These are phyloP conservation scores for Grammothele lineata DNA, from an alignment of 768 basidiomycete genomes.

Conservation along the genomic window DNA sequence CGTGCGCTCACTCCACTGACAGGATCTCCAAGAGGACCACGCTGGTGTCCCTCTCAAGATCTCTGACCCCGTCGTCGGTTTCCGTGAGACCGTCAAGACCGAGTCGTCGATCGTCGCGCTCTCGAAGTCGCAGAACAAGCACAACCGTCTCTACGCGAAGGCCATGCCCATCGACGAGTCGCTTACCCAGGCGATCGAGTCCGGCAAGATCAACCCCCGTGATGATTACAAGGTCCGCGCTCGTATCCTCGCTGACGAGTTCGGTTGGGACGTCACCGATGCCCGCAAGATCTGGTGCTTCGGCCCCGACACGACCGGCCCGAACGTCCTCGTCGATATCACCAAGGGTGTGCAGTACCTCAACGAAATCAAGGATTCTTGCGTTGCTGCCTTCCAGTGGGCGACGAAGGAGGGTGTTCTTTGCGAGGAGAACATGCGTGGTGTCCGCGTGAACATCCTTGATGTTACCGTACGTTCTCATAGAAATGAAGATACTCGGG, in stretches of 20 bases:
- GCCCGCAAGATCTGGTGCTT: conserved; percentile 99
- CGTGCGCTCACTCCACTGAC: conserved; percentile 1
- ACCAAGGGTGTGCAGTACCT: conserved; percentile 99
- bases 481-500: too few species aligned
- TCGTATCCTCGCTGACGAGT: conserved; percentile 92
- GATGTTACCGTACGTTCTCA: conserved; percentile 83
- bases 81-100: conserved; percentile 95
- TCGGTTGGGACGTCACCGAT: conserved; percentile 98
- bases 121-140: conserved; percentile 99
- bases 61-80: conserved; percentile 96
- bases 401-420: conserved; percentile 97
- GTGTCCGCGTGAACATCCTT: conserved; percentile 91
- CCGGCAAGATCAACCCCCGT: conserved; percentile 78
- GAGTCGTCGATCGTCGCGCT: conserved; percentile 95
- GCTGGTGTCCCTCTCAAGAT: conserved; percentile 99
- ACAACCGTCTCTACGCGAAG: conserved; percentile 96
- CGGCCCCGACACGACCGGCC: conserved; percentile 96
- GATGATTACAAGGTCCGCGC: conserved; percentile 98
- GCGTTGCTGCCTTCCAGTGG: conserved; percentile 99
- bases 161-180: conserved; percentile 93
- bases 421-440: conserved; percentile 98
- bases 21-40: conserved; percentile 99
- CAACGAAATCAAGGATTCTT: conserved; percentile 99
- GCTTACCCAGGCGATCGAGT: conserved; percentile 88
- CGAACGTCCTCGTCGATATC: conserved; percentile 95